Base-by-base conservation (phyloP, 352 stramenopile species). In the Pythium vanterpoolii region DNA sequence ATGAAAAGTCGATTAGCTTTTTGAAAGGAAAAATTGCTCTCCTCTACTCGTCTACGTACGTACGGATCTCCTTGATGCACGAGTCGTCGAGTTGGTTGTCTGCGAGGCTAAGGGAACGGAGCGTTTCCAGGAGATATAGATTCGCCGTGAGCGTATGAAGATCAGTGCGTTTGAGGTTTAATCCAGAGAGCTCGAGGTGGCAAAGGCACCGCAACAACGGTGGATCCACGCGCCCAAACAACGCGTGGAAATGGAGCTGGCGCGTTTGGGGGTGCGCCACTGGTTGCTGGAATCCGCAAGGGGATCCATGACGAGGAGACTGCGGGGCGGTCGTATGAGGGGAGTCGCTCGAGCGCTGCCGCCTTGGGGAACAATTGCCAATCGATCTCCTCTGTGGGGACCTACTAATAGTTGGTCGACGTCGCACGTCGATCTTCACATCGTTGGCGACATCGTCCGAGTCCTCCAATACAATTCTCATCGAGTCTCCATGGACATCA, bases 221-320 rank as follows among this genome's bases (percentile, higher is more conserved):
- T 3, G 63, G 67, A 44, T 77, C 69, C n/a, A 69, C 8, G 39
- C 72, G 60, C 16, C 71, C 68, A 54, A 81, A 75, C 31, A 64
- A 68, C 42, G 51, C 43, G 8, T 57, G 43, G 28, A 62, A 72
- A 44, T 81, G 73, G 18, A 52, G 38, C 31, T 60, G 47, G 10
- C 43, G 56, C 19, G 42, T 34, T 23, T 14, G 14, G 27, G 8
- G 30, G 31, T 38, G 31, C 10, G 27, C 26, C 11, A 9, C 19
- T 31, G 24, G 43, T 31, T 16, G 43, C 19, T 1, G 43, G n/a
- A 9, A 24, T 24, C 7, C 9, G 23, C 38, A 18, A 45, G 7
- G 7, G 16, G 40, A 46, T 46, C 40, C n/a, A n/a, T 19, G 45
- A 28, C 27, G 27, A 26, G 45, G 23, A 36, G 27, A 23, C 19